Conservation (phyloP, 805 yeast genomes). For the Starmera caribaea region DNA sequence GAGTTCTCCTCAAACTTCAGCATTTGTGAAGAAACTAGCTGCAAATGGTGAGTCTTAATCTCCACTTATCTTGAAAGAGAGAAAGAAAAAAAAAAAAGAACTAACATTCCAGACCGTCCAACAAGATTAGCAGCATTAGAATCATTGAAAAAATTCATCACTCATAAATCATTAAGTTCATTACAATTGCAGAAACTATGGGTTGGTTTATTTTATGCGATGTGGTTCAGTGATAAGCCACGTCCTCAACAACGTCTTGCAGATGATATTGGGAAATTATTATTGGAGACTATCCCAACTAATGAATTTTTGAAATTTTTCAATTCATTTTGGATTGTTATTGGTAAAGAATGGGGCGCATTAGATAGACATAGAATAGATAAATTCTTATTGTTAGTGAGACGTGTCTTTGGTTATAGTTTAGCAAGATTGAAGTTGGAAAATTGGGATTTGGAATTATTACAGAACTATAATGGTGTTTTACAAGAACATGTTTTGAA, state of each 20-base stretch:
- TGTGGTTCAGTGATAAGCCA: conserved; percentile 97
- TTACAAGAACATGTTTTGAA: conserved; percentile 39
- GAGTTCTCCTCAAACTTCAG: conserved; percentile 24
- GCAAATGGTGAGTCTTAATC: conserved; percentile 61
- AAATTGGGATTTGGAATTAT: conserved; percentile 43
- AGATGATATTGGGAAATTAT: conserved; percentile 52
- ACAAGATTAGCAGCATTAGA: conserved; percentile 68
- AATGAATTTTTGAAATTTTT: conserved; percentile 42
- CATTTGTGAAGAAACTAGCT: conserved; percentile 74
- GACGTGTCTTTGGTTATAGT: conserved; percentile 63
- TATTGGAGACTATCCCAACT: conserved; percentile 32
- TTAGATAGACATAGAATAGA: conserved; percentile 82
- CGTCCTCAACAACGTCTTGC: conserved; percentile 85
- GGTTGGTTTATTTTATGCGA: conserved; percentile 91
- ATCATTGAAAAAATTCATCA: conserved; percentile 49
- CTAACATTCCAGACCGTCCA: conserved; percentile 33
- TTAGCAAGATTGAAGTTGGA: conserved; percentile 44
- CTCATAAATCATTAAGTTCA: conserved; percentile 30
- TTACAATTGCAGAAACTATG: conserved; percentile 65
- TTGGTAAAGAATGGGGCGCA: conserved; percentile 72
- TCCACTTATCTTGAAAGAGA: background rate
- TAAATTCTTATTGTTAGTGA: conserved; percentile 71
- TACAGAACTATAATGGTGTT: conserved; percentile 35
- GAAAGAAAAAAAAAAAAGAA: too few relatives aligned
- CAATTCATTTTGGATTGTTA: conserved; percentile 72